Conservation (phyloP, 176 grass and related monocot genomes). For the Oryza glumipatula region DNA sequence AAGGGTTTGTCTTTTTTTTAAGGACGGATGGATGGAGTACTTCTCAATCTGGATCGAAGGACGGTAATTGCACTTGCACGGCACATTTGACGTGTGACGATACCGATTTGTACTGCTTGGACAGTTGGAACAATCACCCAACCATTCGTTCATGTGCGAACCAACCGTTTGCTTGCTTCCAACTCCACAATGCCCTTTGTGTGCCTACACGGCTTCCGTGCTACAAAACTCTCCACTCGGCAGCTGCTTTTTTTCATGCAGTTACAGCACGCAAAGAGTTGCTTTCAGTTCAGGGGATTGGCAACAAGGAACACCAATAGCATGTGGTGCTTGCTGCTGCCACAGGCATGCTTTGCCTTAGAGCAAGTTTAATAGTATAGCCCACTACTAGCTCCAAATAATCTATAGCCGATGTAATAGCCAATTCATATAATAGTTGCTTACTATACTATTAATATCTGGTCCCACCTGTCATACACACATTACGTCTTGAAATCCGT, state of each 20-base stretch:
- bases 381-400: too few species aligned
- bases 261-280: conserved; percentile 29
- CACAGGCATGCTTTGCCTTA: background rate
- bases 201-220: conserved; percentile 27
- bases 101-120: background rate
- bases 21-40: too few species aligned
- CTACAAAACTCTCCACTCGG: background rate
- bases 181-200: conserved; percentile 7
- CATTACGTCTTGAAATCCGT: too few species aligned
- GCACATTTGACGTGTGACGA: background rate
- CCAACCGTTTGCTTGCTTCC: conserved; percentile 1
- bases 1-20: too few species aligned
- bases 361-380: too few species aligned
- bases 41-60: background rate
- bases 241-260: background rate
- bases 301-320: background rate
- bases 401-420: too few species aligned
- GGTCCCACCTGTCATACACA: too few species aligned
- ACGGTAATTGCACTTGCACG: background rate
- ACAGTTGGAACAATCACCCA: background rate
- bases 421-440: too few species aligned
- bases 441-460: too few species aligned
- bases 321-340: background rate
- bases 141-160: background rate
- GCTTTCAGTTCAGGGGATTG: background rate